Evolutionary conservation across 2,329 filamentous ascomycete genomes (phyloP), one percentile per base, ranked within the genome.

Genomic region (Helminthosporium solani): DNA sequence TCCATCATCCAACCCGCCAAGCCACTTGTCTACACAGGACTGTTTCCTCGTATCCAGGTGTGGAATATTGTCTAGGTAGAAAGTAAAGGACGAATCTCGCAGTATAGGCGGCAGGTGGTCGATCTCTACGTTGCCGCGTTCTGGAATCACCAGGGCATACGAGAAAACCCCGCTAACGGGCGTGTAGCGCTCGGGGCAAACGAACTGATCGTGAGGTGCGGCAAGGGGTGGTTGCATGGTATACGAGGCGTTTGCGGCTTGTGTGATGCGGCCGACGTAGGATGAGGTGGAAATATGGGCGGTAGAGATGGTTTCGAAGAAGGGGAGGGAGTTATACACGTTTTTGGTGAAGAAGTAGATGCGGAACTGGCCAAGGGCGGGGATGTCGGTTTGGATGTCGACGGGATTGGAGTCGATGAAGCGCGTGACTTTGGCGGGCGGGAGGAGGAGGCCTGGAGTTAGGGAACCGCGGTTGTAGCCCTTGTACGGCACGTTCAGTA

Each of bases 351-450:
- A 79, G 49, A 90, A 78, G 66, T 87, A 90, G 36, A 90, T 79
- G 39, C 85, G 80, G 73, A 90, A 91, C 61, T 91, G 87, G 20
- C 87, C 84, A 5, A 90, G 74, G 68, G 89, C 80, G 1, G 87
- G 87, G 35, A 90, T 87, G 60, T 90, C 87, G 5, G 89, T 80
- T 63, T 91, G 86, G 21, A 90, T 73, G 56, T 90, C 84, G 33
- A 91, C 82, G 0, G 87, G 87, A 58, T 90, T 91, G 3, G 86
- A 84, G 67, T 91, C 87, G 41, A 90, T 80, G 62, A 86, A 90
- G 21, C 87, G 79, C 0, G 85, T 87, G 15, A 85, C 86, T 67
- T 82, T 86, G 33, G 84, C 84, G 2, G 87, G 87, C 2, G 83
- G 79, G 20, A 87, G 74, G 18, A 82, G 61, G 44, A 61, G 72